phyloP scores from a whole-genome alignment of 257 asterid genomes.

The Forsythia viridissima region DNA sequence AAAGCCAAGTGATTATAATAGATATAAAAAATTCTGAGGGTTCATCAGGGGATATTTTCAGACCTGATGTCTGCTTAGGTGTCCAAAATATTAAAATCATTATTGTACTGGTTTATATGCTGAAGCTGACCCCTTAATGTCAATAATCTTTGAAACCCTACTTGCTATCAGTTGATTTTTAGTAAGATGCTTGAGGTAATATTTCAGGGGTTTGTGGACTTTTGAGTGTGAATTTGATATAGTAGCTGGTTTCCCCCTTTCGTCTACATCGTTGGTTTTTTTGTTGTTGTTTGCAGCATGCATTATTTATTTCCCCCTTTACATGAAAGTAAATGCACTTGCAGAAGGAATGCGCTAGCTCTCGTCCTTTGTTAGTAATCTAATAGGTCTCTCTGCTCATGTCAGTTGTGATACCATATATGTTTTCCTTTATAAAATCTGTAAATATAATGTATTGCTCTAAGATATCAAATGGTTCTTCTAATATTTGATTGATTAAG shows the following conservation, averaged over 20 bases:
- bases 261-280: not conserved
- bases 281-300: no score
- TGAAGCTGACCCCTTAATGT: not conserved
- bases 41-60: not conserved
- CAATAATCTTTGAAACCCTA: not conserved
- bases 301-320: no score
- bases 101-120: not conserved
- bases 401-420: not conserved
- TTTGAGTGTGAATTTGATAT: not conserved
- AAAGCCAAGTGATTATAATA: not conserved
- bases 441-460: not conserved
- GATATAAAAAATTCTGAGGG: not conserved
- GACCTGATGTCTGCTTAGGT: not conserved
- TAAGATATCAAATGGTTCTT: not conserved
- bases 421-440: not conserved
- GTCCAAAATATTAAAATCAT: not conserved
- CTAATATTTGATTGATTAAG: slow-evolving; percentile 10
- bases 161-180: not conserved
- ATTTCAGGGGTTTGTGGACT: not conserved
- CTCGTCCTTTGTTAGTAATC: no score
- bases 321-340: no score
- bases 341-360: no score
- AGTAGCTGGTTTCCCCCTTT: not conserved
- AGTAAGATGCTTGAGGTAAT: not conserved
- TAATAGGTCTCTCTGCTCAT: not conserved